A percentile compares a stretch with the other conserved stretches of the same genome.
These are phyloP conservation scores for Fraxinus baroniana DNA, from an alignment of 305 asterid species.

Conservation along the genomic window DNA sequence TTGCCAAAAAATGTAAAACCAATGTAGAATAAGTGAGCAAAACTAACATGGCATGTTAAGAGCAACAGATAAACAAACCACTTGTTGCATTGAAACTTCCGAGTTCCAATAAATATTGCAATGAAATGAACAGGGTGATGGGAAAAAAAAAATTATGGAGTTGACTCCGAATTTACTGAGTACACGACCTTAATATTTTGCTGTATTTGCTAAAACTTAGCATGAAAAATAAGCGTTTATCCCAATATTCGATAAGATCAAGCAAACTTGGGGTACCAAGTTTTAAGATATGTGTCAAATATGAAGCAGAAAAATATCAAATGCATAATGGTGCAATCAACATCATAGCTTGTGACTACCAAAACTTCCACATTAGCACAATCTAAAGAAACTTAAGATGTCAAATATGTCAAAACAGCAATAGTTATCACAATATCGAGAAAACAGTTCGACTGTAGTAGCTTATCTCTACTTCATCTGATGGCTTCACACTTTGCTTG, in stretches of 20 bases:
- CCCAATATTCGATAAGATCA: neutral
- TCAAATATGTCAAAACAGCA: neutral
- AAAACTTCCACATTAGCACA: neutral
- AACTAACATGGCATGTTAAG: no score
- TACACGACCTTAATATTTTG: neutral
- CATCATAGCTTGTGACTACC: neutral
- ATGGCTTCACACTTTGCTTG: neutral
- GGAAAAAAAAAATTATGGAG: neutral
- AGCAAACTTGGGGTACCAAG: neutral
- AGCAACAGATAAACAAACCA: neutral
- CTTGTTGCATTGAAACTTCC: neutral
- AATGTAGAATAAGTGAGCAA: no score
- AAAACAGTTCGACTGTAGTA: neutral
- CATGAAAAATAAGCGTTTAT: no score
- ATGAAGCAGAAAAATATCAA: neutral
- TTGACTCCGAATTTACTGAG: neutral
- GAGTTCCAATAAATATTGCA: neutral
- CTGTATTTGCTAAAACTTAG: neutral
- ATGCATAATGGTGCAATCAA: neutral
- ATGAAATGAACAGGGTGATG: no score
- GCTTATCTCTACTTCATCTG: neutral
- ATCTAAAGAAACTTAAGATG: no score
- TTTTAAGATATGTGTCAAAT: neutral
- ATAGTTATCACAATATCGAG: neutral
- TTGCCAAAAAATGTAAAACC: neutral